Evolutionary conservation across 768 basidiomycete species (phyloP), one percentile per base, ranked within the genome.

Genomic region (Termitomyces titanicus): DNA sequence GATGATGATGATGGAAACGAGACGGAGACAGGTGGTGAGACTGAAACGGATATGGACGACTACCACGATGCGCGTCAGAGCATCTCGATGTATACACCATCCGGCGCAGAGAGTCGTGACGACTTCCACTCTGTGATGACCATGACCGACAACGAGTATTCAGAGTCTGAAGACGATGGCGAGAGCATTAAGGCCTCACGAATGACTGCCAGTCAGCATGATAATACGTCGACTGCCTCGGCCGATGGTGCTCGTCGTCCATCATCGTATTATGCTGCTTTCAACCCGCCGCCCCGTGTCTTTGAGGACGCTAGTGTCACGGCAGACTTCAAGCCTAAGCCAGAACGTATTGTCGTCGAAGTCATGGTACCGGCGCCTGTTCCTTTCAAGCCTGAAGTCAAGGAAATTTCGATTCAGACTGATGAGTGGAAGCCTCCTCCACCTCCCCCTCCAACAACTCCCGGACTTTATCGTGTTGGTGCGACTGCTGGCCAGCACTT

Each of bases 61-160:
- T 93, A 89, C 62, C 77, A 86, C 1, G 93, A 95, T 66, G 94
- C 93, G 2, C 74, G 85, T 43, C 84, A 86, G 65, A 92, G 77
- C 58, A 73, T 79, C 57, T 84, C 81, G 61, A 77, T 82, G 68
- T 85, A 84, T 1, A 88, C 91, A 3, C 75, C 78, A 3, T 84
- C 82, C 29, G 62, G 51, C 5, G 64, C 62, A 3, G 80, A 80
- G 55, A 87, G 88, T 47, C 72, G 72, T 29, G 84, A 88, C 34
- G 88, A 89, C 61, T 90, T 90, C 80, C 84, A 92, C 65, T 91
- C 88, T 6, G 74, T 88, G 66, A 70, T 82, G 74, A 89, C 87
- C 2, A 71, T 82, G 70, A 83, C 86, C 38, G 88, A 90, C 60
- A 84, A 82, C 56, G 88, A 82, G 52, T 83, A 79, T 63, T 84